phyloP scores from a whole-genome alignment of 768 basidiomycete species.

The Boletus speciosus region DNA sequence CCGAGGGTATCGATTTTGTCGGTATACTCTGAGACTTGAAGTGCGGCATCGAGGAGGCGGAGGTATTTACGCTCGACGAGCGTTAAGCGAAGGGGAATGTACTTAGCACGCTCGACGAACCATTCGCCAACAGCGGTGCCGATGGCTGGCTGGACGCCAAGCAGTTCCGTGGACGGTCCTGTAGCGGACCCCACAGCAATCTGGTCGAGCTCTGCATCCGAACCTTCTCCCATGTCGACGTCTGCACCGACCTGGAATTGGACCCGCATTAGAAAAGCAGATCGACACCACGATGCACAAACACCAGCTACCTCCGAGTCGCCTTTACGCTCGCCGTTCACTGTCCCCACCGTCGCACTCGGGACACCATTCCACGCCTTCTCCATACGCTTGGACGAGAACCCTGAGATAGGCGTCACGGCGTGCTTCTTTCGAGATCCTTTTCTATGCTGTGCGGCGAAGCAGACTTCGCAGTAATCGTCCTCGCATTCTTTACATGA shows the following conservation, averaged over 20 bases:
- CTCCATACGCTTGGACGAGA: slow-evolving; percentile 4
- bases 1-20: slow-evolving; percentile 85
- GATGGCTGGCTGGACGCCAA: slow-evolving; percentile 55
- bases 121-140: slow-evolving; percentile 73
- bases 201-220: slow-evolving; percentile 39
- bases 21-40: slow-evolving; percentile 83
- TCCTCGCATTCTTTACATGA: slow-evolving; percentile 71
- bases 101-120: slow-evolving; percentile 80
- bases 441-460: slow-evolving; percentile 79
- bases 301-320: slow-evolving; percentile 19
- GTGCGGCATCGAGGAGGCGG: slow-evolving; percentile 79
- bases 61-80: slow-evolving; percentile 78
- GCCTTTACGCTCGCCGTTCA: slow-evolving; percentile 3
- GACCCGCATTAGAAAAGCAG: slow-evolving; percentile 3
- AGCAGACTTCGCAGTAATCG: slow-evolving; percentile 82
- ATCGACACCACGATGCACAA: background rate
- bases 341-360: background rate
- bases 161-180: slow-evolving; percentile 30
- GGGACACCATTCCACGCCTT: slow-evolving; percentile 16
- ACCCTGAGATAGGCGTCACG: slow-evolving; percentile 42
- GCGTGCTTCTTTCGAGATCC: slow-evolving; percentile 68
- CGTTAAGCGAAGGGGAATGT: slow-evolving; percentile 75
- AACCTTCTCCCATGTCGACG: slow-evolving; percentile 34
- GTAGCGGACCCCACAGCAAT: slow-evolving; percentile 29
- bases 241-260: slow-evolving; percentile 30